Base-by-base conservation (phyloP, 768 basidiomycete species). In the Suillus fuscotomentosus region DNA sequence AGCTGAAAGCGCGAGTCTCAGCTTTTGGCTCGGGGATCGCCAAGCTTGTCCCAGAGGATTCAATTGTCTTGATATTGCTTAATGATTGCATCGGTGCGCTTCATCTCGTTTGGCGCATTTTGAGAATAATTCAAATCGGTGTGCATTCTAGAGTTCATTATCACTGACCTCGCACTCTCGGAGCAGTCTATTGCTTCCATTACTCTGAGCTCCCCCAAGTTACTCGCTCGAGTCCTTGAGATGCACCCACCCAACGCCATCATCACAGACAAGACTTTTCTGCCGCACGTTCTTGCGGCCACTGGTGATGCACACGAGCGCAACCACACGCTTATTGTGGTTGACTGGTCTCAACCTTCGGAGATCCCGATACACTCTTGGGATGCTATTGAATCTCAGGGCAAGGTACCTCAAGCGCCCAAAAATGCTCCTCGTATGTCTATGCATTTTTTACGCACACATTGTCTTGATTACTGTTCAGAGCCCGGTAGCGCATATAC, bases 141-240 rank as follows among this genome's bases (percentile, higher is more conserved):
- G 43, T 27, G 38, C 64, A 47, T 24, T 54, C 38, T 70, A 92
- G 93, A 91, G 77, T 95, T 91, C 73, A 70, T 94, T 70, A 84
- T 95, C 54, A 81, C 86, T 36, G 93, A 95, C 77, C 81, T 95
- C 34, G 92, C 92, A 1, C 82, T 95, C 50, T 87, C 89, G 2
- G 84, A 86, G 7, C 83, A 87, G 66, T 88, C 87, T 11, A 86
- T 92, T 62, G 80, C 83, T 3, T 90, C 91, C 0, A 81, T 88
- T 71, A 94, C 88, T 7, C 77, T 90, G 62, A 79, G 83, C 60
- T 86, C 87, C 0, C 77, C 82, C 27, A 81, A 79, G 15, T 76
- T 96, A 20, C 84, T 97, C 47, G 80, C 88, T 0, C 77, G 83
- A 2, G 83, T 91, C 48, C 78, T 90, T 24, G 88, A 93, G 20